phyloP scores from a whole-genome alignment of 495 filamentous ascomycete genomes.

The Xylaria venustula region DNA sequence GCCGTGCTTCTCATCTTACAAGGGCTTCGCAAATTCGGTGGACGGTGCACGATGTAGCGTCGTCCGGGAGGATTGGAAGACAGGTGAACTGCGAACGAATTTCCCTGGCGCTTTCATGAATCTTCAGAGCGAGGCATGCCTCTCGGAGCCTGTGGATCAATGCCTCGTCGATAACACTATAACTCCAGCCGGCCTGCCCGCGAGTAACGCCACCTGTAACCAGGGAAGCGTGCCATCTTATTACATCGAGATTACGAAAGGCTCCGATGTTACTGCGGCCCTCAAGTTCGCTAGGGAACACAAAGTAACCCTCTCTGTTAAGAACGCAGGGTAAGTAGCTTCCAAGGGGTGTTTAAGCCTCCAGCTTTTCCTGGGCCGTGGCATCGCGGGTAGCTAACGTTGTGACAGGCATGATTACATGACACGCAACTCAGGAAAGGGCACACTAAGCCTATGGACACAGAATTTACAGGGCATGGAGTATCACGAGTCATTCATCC shows the following conservation, averaged over 20 bases:
- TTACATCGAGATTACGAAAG: conserved; percentile 45
- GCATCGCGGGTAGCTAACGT: neutral
- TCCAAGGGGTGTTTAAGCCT: neutral
- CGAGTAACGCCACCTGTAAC: conserved; percentile 21
- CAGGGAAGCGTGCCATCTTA: conserved; percentile 40
- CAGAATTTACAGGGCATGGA: conserved; percentile 54
- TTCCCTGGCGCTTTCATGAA: conserved; percentile 36
- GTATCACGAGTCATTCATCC: conserved; percentile 35
- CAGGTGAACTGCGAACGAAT: conserved; percentile 28
- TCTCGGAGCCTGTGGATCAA: conserved; percentile 35
- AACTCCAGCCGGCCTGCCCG: conserved; percentile 20
- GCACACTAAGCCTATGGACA: conserved; percentile 59
- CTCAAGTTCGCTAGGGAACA: conserved; percentile 46
- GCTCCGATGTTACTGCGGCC: conserved; percentile 38
- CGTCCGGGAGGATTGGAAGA: conserved; percentile 34
- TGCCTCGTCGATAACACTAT: conserved; percentile 35
- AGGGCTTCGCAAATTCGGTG: conserved; percentile 23
- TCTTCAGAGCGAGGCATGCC: conserved; percentile 39
- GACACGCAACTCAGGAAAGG: conserved; percentile 48
- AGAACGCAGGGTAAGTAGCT: conserved; percentile 38
- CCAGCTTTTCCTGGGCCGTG: neutral
- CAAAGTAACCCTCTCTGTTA: conserved; percentile 38
- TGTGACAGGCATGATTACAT: conserved; percentile 26
- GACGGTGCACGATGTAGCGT: conserved; percentile 28
- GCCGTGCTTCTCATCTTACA: conserved; percentile 36